Evolutionary conservation across 257 asterid species (phyloP), one percentile per base, ranked within the genome.

Genomic region (Jacaranda copaia): DNA sequence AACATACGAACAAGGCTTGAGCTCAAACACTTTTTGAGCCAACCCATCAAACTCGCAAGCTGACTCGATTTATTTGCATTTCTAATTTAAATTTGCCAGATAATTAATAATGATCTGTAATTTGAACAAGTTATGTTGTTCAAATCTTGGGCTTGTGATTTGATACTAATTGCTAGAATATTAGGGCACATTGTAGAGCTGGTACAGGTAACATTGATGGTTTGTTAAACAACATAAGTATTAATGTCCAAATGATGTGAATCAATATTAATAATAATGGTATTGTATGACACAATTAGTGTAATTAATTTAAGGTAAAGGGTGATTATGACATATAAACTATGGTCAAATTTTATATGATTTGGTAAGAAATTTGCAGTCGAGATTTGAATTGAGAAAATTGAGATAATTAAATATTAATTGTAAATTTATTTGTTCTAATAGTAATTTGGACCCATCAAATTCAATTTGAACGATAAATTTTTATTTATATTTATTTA

Each of bases 161-260:
- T 75, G 81, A 78, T 74, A 52, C 71, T 69, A 19, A 65, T n/a
- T 81, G 85, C 74, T 77, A 42, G 77, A 81, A 74, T 81, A 81
- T 74, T 77, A 20, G 82, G 81, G 76, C 77, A 63, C 87, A 73
- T 13, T 35, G 52, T 66, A 75, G 32, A 25, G 79, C 84, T 81
- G 85, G 78, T 55, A 76, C 84, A 84, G 85, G 62, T 81, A 79
- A 79, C 67, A 74, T 72, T 81, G 82, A 76, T 35, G 69, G 64
- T 57, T 69, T n/a, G 36, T 60, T 61, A 36, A 76, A 70, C 84
- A 73, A 83, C 84, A 83, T 57, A 39, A 35, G 15, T 36, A 46
- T 66, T 63, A 13, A 74, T 68, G 72, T 51, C 51, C 32, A 52
- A 78, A 48, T 74, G 32, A 62, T 67, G 56, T n/a, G 53, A 38